These are phyloP conservation scores for Echria macrotheca DNA, from an alignment of 495 filamentous ascomycete species.

Conservation along the genomic window DNA sequence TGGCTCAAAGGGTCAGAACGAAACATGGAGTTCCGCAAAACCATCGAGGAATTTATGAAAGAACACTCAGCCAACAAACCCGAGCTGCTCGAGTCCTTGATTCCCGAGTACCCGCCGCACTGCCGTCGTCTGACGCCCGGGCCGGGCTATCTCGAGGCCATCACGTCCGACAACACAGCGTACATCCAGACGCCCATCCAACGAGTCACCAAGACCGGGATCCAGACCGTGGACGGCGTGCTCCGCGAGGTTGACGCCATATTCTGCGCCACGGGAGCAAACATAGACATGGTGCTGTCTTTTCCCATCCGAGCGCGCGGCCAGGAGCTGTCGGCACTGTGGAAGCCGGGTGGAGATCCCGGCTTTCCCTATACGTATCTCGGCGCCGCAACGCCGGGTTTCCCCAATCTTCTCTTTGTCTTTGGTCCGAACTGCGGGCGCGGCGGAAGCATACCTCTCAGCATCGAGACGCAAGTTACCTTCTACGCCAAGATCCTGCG, in stretches of 20 bases:
- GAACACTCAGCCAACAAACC: conserved; percentile 48
- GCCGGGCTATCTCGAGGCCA: conserved; percentile 64
- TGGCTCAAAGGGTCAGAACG: conserved; percentile 50
- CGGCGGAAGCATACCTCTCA: conserved; percentile 47
- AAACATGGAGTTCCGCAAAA: conserved; percentile 42
- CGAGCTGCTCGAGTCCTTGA: conserved; percentile 48
- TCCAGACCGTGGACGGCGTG: conserved; percentile 48
- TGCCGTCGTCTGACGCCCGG: conserved; percentile 69
- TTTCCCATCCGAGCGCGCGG: conserved; percentile 53
- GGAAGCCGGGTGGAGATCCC: conserved; percentile 40
- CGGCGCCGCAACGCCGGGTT: conserved; percentile 53
- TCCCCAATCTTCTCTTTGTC: conserved; percentile 61
- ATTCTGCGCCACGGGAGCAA: conserved; percentile 66
- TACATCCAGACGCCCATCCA: conserved; percentile 54
- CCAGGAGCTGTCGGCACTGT: conserved; percentile 43
- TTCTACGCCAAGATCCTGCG: conserved; percentile 60
- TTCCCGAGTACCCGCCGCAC: conserved; percentile 61
- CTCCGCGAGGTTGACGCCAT: conserved; percentile 51
- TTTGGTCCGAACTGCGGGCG: conserved; percentile 52
- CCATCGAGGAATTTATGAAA: conserved; percentile 49
- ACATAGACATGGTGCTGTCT: conserved; percentile 51
- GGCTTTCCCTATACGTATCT: conserved; percentile 64
- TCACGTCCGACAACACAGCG: conserved; percentile 57
- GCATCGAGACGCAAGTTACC: conserved; percentile 51
- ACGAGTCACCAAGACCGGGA: conserved; percentile 51